Evolutionary conservation across 305 asterid genomes (phyloP), one percentile per base, ranked within the genome.

Genomic region (Rubia tinctorum): DNA sequence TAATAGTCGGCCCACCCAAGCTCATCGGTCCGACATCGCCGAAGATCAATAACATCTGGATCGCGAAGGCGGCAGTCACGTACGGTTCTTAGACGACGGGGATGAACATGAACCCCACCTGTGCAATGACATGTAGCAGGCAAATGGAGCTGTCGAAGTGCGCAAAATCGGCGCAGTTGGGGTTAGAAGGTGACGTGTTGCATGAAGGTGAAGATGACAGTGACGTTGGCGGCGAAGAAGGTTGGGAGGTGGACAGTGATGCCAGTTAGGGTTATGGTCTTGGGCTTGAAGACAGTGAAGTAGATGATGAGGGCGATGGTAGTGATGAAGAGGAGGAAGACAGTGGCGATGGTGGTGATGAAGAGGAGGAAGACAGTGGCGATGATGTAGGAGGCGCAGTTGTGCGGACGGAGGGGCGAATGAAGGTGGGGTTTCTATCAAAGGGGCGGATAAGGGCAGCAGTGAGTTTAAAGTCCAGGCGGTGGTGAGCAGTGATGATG

Each of bases 91-190:
- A 13, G 30, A 2, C 98, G 72, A 98, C 95, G 56, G 98, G 99
- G 7, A 95, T 83, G 81, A 88, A 86, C 97, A 95, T 87, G 88
- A 92, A 89, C 0, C 99, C 99, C 27, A 95, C 86, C 65, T 87
- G 96, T 66, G 43, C 82, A 3, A 89, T 96, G 58, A 82, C 85
- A 80, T 91, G 78, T 77, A 91, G 80, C 49, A 93, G 86, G 88
- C 80, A 95, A 3, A 92, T 85, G 13, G 98, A 90, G 87, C 97
- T 89, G 82, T 89, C 96, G 79, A 89, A 95, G 91, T 95, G 98
- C 43, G 86, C 76, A 86, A 94, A 92, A 5, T 72, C 88, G 44
- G 85, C 97, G 74, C 89, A 86, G 90, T 92, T 92, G 39, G 96
- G 95, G 93, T 94, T 94, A 77, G 40, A 60, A 58, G 78, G 96